Evolutionary conservation across 2,329 filamentous ascomycete genomes (phyloP).

Genomic region (Phaeosphaeriaceae sp.): DNA sequence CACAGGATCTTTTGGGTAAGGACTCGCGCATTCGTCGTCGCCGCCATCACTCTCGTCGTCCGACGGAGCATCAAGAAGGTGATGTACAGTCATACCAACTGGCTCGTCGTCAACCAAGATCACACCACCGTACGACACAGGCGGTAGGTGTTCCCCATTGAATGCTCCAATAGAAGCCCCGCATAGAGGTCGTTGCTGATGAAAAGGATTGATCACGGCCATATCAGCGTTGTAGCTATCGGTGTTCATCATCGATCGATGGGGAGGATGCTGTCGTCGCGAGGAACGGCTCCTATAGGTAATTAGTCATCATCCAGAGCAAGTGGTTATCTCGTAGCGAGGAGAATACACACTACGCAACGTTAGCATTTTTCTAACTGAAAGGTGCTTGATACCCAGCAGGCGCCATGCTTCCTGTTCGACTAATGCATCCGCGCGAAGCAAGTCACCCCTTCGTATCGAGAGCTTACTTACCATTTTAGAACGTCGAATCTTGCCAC

Average conservation of each 20-base stretch:
- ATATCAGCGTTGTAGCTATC: slow-evolving; percentile 47
- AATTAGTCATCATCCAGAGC: too few species aligned
- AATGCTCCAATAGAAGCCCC: slow-evolving; percentile 94
- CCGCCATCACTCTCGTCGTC: slow-evolving; percentile 58
- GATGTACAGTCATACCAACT: slow-evolving; percentile 95
- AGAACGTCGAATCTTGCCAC: slow-evolving; percentile 72
- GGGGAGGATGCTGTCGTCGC: slow-evolving; percentile 40
- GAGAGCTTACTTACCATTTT: too few species aligned
- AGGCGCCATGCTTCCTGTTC: too few species aligned
- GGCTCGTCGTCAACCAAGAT: slow-evolving; percentile 84
- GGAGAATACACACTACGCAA: too few species aligned
- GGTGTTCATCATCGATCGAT: slow-evolving; percentile 52
- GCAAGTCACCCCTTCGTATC: too few species aligned
- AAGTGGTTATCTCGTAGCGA: too few species aligned
- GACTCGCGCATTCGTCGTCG: slow-evolving; percentile 41
- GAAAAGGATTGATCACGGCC: slow-evolving; percentile 71
- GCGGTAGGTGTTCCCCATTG: slow-evolving; percentile 83
- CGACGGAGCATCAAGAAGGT: slow-evolving; percentile 80
- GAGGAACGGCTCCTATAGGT: slow-evolving; percentile 44
- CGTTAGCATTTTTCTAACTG: too few species aligned
- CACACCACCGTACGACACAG: slow-evolving; percentile 89
- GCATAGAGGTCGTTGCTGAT: slow-evolving; percentile 79
- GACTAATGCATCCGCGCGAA: too few species aligned
- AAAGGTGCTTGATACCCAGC: too few species aligned
- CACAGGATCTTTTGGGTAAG: slow-evolving; percentile 33